Percentiles rank a stretch among this genome's conserved stretches.
These are phyloP conservation scores for Solanum megistacrolobum DNA, from an alignment of 257 asterid genomes.

Conservation along the genomic window DNA sequence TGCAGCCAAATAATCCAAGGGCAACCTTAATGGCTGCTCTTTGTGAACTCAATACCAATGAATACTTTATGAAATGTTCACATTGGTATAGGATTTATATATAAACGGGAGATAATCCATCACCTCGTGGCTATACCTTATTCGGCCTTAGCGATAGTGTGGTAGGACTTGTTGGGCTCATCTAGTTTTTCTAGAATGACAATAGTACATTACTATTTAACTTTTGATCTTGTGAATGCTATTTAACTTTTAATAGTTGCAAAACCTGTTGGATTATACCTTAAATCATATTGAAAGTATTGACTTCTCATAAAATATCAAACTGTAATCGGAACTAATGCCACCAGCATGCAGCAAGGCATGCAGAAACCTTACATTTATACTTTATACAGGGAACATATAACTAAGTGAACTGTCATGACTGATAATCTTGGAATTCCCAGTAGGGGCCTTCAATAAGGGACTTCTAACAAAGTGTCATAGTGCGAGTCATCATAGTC, in stretches of 20 bases:
- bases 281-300: background rate
- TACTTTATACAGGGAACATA: background rate
- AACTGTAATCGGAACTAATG: background rate
- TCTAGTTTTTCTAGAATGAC: background rate
- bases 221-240: background rate
- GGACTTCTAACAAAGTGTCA: conserved; percentile 10
- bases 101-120: background rate
- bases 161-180: background rate
- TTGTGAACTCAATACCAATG: background rate
- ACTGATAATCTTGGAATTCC: background rate
- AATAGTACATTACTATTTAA: background rate
- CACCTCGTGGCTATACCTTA: background rate
- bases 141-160: background rate
- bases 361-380: background rate
- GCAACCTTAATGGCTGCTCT: background rate
- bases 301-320: background rate
- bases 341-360: background rate
- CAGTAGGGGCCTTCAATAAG: background rate
- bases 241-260: background rate
- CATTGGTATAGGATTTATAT: background rate
- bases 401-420: background rate
- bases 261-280: background rate
- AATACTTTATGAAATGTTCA: background rate
- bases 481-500: conserved; percentile 72
- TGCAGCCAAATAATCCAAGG: background rate